phyloP scores from a whole-genome alignment of 2,329 filamentous ascomycete species.

The Stromatinia cepivora region DNA sequence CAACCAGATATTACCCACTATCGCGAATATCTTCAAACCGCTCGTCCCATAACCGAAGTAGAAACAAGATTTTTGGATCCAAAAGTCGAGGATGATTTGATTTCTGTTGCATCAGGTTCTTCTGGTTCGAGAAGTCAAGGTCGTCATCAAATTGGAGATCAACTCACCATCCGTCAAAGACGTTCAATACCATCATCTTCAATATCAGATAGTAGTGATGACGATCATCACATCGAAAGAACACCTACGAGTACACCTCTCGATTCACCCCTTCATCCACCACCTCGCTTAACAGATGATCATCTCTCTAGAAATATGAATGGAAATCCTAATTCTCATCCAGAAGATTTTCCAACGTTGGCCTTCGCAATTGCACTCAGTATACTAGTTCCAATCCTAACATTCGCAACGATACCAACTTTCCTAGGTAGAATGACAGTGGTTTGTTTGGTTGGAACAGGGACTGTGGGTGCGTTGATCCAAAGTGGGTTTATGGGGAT shows the following conservation, averaged over 20 bases:
- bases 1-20: constrained; percentile 54
- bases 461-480: constrained; percentile 41
- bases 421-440: constrained; percentile 60
- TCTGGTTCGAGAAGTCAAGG: not conserved
- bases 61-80: constrained; percentile 48
- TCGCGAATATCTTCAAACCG: constrained; percentile 55
- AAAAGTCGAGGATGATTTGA: constrained; percentile 34
- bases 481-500: constrained; percentile 29
- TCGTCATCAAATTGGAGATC: constrained; percentile 22
- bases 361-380: constrained; percentile 52
- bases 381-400: constrained; percentile 57
- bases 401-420: constrained; percentile 57
- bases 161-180: constrained; percentile 21
- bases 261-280: constrained; percentile 14
- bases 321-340: constrained; percentile 34
- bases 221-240: not conserved
- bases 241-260: not conserved
- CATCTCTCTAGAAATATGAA: not conserved
- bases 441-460: constrained; percentile 53
- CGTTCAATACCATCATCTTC: constrained; percentile 12
- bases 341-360: constrained; percentile 38
- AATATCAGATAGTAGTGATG: not conserved
- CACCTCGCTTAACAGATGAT: not conserved
- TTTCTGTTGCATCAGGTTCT: constrained; percentile 34
- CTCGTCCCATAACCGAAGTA: constrained; percentile 55